Conservation (phyloP, 2,329 filamentous ascomycete genomes). For the Aureobasidium subglaciale region DNA sequence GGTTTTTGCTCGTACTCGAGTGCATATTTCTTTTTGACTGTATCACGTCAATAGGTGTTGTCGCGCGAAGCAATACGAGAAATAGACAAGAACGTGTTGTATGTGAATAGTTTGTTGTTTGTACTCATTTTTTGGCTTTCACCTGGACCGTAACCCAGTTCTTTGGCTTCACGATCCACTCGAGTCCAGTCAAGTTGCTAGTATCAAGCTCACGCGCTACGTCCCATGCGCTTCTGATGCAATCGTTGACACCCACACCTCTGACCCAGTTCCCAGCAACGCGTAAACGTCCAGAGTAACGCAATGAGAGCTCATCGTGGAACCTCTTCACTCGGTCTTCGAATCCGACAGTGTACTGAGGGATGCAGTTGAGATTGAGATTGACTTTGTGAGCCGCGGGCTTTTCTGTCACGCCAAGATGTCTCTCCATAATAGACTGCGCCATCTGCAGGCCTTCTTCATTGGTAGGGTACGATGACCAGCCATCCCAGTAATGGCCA, state of each 20-base stretch:
- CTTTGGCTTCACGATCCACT: slow-evolving; percentile 10
- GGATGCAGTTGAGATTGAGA: slow-evolving; percentile 68
- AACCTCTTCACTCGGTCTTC: slow-evolving; percentile 52
- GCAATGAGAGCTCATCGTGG: slow-evolving; percentile 46
- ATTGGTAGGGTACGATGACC: slow-evolving; percentile 54
- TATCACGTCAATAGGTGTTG: neutral
- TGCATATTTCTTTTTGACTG: neutral
- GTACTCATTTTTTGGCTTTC: neutral
- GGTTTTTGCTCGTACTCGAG: neutral
- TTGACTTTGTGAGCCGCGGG: slow-evolving; percentile 56
- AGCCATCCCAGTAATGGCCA: slow-evolving; percentile 80
- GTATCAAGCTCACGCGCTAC: slow-evolving; percentile 39
- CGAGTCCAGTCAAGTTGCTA: neutral
- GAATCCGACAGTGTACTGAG: slow-evolving; percentile 83
- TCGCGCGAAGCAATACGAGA: neutral
- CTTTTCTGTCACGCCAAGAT: slow-evolving; percentile 62
- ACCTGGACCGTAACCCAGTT: slow-evolving; percentile 15
- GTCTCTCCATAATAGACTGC: slow-evolving; percentile 59
- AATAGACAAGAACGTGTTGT: neutral
- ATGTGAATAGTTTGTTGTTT: neutral
- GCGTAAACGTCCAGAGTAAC: slow-evolving; percentile 57
- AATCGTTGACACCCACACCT: slow-evolving; percentile 45
- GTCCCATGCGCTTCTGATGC: slow-evolving; percentile 49
- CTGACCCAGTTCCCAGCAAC: slow-evolving; percentile 48
- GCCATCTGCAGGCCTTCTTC: slow-evolving; percentile 65